Conservation (phyloP, 768 basidiomycete species). For the Podaxis rugospora region DNA sequence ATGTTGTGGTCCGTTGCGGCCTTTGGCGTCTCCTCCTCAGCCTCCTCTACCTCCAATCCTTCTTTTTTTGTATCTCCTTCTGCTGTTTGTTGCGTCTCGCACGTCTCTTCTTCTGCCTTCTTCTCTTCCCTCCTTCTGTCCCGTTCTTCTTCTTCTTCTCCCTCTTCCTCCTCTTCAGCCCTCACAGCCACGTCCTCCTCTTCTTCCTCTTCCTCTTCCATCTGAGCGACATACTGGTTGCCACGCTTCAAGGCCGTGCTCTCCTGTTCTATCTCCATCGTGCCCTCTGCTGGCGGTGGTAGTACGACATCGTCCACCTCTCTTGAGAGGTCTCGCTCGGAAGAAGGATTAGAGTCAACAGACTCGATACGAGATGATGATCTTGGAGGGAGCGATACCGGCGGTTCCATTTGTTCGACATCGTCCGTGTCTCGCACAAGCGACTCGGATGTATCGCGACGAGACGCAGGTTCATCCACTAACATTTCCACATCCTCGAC, state of each 20-base stretch:
- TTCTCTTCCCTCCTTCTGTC: constrained; percentile 18
- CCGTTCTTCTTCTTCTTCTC: constrained; percentile 29
- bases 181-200: constrained; percentile 23
- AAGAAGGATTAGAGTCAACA: background rate
- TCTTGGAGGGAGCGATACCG: too few species aligned
- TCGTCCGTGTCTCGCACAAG: background rate
- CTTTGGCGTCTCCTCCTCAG: background rate
- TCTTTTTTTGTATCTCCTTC: background rate
- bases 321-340: background rate
- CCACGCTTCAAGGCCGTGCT: background rate
- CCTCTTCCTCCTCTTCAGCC: constrained; percentile 19
- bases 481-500: background rate
- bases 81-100: background rate
- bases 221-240: constrained; percentile 13
- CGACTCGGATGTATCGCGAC: background rate
- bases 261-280: background rate
- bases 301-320: background rate
- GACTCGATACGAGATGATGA: background rate
- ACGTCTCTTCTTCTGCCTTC: constrained; percentile 18
- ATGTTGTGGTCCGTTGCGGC: constrained; percentile 14
- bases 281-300: background rate
- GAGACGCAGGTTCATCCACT: background rate
- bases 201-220: constrained; percentile 23
- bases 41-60: constrained; percentile 11
- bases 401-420: background rate